Evolutionary conservation across 2,329 filamentous ascomycete genomes (phyloP), one percentile per base, ranked within the genome.

Genomic region (Thermothelomyces thermophilus): DNA sequence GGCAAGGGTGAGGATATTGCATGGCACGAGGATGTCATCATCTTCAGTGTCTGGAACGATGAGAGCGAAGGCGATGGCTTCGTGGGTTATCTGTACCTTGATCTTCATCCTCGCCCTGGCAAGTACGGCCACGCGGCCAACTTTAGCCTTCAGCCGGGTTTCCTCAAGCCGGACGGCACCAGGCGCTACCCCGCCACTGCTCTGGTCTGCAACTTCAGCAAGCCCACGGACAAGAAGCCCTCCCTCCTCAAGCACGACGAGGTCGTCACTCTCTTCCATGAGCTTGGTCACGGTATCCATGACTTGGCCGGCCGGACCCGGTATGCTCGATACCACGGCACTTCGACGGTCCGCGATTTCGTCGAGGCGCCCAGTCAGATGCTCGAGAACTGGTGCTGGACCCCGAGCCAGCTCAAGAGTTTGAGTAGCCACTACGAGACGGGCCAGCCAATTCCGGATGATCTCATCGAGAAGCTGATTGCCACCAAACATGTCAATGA

Each of bases 81-180:
- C 61, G 83, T 87, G 6, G 87, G 87, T 35, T 93, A 91, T 64
- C 75, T 93, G 22, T 91, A 91, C 66, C 77, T 93, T 13, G 87
- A 93, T 66, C 75, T 91, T 17, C 85, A 88, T 66, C 87, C 87
- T 1, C 79, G 87, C 33, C 81, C 82, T 59, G 87, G 88, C 66
- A 93, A 93, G 67, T 91, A 91, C 64, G 83, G 85, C 14, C 87
- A 91, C 62, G 87, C 87, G 5, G 87, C 87, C 61, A 91, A 91
- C 72, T 91, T 93, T 72, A 87, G 83, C 66, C 68, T 93, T 2
- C 82, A 88, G 67, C 85, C 86, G 1, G 85, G 85, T 20, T 89
- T 79, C 68, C 69, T 82, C 49, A 72, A 76, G 50, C 72, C 78
- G 46, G 80, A 89, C 53, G 86, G 86, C 54, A 83, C 79, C 31